Percentiles rank a stretch among this genome's conserved stretches.
Conservation (phyloP, 805 yeast genomes). For the Diddensiella transvaalensis region DNA sequence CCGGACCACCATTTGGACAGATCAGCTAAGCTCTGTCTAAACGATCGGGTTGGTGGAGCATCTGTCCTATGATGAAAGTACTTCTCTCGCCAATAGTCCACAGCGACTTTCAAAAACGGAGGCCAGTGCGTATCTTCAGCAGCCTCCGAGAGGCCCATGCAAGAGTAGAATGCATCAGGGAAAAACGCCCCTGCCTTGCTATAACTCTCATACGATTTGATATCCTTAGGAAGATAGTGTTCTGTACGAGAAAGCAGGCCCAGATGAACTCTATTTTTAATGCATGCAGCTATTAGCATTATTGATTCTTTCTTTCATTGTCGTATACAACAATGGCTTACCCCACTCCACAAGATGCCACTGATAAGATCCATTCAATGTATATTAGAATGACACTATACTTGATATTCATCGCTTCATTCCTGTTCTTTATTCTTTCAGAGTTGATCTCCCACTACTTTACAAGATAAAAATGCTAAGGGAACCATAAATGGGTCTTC, state of each 20-base stretch:
- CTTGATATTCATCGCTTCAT: background rate
- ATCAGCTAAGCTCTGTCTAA: background rate
- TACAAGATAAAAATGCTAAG: too few relatives aligned
- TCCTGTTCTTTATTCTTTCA: too few relatives aligned
- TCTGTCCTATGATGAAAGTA: conserved; percentile 17
- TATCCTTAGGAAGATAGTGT: conserved; percentile 13
- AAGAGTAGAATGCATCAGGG: conserved; percentile 66
- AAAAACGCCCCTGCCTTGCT: conserved; percentile 58
- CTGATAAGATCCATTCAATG: background rate
- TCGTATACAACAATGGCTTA: background rate
- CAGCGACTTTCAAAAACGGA: conserved; percentile 50
- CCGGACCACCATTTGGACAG: background rate
- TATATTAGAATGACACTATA: background rate
- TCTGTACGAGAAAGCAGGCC: conserved; percentile 13
- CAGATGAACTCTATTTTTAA: conserved; percentile 16
- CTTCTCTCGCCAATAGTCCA: conserved; percentile 40
- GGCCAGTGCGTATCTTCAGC: conserved; percentile 75
- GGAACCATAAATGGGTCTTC: too few relatives aligned
- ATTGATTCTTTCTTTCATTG: too few relatives aligned
- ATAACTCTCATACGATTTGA: background rate
- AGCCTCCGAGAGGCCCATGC: conserved; percentile 47
- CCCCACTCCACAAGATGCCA: background rate
- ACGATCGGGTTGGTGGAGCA: background rate
- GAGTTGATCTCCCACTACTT: too few relatives aligned
- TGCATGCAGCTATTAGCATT: too few relatives aligned